Evolutionary conservation across 2,329 filamentous ascomycete genomes (phyloP).

Genomic region (Paraphaeosphaeria minitans): DNA sequence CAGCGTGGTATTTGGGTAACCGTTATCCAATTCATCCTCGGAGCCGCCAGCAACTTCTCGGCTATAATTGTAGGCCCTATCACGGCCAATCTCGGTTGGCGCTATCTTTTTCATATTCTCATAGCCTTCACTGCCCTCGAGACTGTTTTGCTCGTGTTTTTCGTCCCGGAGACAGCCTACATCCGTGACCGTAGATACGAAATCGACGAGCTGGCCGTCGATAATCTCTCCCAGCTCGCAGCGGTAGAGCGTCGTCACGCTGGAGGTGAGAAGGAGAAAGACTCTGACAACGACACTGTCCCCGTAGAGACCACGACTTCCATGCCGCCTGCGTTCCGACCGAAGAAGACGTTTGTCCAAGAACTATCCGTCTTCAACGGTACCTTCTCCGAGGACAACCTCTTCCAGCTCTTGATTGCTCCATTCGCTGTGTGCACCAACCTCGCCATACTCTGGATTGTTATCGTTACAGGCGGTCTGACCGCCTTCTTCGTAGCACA

Average conservation of each 20-base stretch:
- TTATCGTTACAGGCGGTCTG: slow-evolving; percentile 53
- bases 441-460: slow-evolving; percentile 57
- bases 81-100: slow-evolving; percentile 42
- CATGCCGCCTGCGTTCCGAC: slow-evolving; percentile 20
- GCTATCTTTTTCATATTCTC: slow-evolving; percentile 54
- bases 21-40: slow-evolving; percentile 44
- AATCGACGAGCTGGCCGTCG: slow-evolving; percentile 36
- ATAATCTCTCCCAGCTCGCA: slow-evolving; percentile 35
- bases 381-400: slow-evolving; percentile 44
- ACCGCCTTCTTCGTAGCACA: slow-evolving; percentile 52
- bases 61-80: slow-evolving; percentile 46
- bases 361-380: slow-evolving; percentile 48
- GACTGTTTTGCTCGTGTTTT: slow-evolving; percentile 52
- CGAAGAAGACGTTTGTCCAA: slow-evolving; percentile 46
- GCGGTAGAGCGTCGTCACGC: slow-evolving; percentile 30
- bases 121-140: slow-evolving; percentile 54
- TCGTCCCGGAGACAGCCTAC: slow-evolving; percentile 60
- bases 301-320: slow-evolving; percentile 28
- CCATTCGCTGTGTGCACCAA: slow-evolving; percentile 59
- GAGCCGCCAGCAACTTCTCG: slow-evolving; percentile 43
- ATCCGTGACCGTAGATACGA: slow-evolving; percentile 46
- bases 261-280: slow-evolving; percentile 9
- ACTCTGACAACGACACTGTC: slow-evolving; percentile 21
- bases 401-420: slow-evolving; percentile 47
- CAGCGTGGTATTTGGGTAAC: slow-evolving; percentile 43